Base-by-base conservation (phyloP, 192 early-diverging fungal species). In the Obelidium mucronatum region DNA sequence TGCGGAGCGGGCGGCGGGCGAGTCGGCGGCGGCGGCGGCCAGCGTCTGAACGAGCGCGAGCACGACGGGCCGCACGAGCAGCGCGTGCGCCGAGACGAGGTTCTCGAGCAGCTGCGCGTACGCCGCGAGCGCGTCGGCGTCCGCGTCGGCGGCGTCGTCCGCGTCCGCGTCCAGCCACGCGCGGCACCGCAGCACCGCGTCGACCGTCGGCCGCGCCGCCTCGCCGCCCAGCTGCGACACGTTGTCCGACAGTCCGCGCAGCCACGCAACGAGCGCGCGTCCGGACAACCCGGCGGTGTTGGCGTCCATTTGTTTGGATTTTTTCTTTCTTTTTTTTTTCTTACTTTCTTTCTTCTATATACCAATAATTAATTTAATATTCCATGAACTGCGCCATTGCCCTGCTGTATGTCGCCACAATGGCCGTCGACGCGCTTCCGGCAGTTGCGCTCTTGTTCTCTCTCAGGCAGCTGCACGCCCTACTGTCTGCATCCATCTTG, bases 81-180 rank as follows among this genome's bases (percentile, higher is more conserved):
- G 83, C 0, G 92, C 87, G 73, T 95, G 92, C 0, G 92, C 93
- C 13, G 88, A 89, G 0, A 94, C 93, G 26, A 94, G 78, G 63
- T 93, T 91, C 33, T 91, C 88, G 37, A 95, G 39, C 36, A 94
- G 89, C 11, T 82, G 83, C 28, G 82, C 78, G 62, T 90, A 94
- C 37, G 54, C 69, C 36, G 19, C 48, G 48, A 69, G 44, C 19
- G 44, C 19, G 44, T 48, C 44, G 44, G 19, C 44, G 44, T 15
- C 44, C 44, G 44, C 19, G 44, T 48, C 44, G 44, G 19, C n/a
- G n/a, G n/a, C n/a, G n/a, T n/a, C n/a, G n/a, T n/a, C n/a, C n/a
- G n/a, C n/a, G n/a, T n/a, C n/a, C n/a, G n/a, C n/a, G n/a, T n/a
- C n/a, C n/a, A n/a, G n/a, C n/a, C n/a, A n/a, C n/a, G n/a, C n/a